Conservation (phyloP, 2,329 filamentous ascomycete genomes). For the Claviceps digitariae region DNA sequence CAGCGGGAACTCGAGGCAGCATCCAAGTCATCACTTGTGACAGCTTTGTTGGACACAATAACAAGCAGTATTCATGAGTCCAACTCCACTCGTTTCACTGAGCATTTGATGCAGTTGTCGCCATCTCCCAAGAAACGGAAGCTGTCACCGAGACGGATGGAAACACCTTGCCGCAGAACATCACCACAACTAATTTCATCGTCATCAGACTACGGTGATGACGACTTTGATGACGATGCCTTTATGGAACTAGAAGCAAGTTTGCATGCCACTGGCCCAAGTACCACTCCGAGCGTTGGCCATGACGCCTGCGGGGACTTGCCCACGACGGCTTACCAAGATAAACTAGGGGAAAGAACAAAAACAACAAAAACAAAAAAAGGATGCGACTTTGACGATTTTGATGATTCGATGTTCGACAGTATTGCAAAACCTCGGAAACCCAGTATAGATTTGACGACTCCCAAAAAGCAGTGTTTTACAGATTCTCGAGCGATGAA, state of each 20-base stretch:
- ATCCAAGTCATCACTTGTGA: slow-evolving; percentile 44
- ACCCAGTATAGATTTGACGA: slow-evolving; percentile 2
- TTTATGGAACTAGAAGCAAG: slow-evolving; percentile 40
- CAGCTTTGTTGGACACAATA: slow-evolving; percentile 54
- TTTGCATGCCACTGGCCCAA: slow-evolving; percentile 13
- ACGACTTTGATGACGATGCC: slow-evolving; percentile 46
- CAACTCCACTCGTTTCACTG: slow-evolving; percentile 18
- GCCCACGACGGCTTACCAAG: background rate
- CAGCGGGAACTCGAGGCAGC: slow-evolving; percentile 31
- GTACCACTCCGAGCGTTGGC: slow-evolving; percentile 10
- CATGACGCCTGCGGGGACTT: slow-evolving; percentile 15
- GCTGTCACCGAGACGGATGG: slow-evolving; percentile 10
- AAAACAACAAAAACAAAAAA: background rate
- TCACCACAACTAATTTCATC: slow-evolving; percentile 8
- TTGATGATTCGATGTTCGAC: slow-evolving; percentile 48
- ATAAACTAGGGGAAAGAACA: background rate
- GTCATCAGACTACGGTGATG: slow-evolving; percentile 39
- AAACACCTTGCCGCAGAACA: slow-evolving; percentile 11
- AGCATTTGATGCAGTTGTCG: slow-evolving; percentile 20
- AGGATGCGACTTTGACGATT: slow-evolving; percentile 48
- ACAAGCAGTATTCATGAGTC: slow-evolving; percentile 36
- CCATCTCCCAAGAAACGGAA: slow-evolving; percentile 31
- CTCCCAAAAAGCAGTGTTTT: slow-evolving; percentile 4
- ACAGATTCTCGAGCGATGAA: background rate
- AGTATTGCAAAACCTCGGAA: slow-evolving; percentile 20